Conservation (phyloP, 768 basidiomycete genomes). For the Galerina sulciceps region DNA sequence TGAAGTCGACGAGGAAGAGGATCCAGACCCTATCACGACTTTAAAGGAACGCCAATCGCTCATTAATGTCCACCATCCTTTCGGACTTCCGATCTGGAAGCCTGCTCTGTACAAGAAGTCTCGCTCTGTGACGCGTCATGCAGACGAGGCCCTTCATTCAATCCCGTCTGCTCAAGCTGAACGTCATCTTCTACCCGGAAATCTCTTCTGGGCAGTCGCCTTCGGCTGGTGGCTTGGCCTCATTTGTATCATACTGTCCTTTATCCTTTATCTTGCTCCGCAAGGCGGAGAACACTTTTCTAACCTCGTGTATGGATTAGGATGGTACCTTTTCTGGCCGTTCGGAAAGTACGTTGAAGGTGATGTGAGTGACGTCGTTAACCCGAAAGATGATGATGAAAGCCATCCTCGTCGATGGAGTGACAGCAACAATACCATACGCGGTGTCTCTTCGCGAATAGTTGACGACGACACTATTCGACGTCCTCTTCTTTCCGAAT, state of each 20-base stretch:
- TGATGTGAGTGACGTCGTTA: slow-evolving; percentile 41
- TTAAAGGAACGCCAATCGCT: slow-evolving; percentile 95
- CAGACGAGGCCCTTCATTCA: slow-evolving; percentile 92
- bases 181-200: slow-evolving; percentile 90
- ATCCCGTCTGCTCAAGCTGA: slow-evolving; percentile 93
- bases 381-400: slow-evolving; percentile 41
- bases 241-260: slow-evolving; percentile 68
- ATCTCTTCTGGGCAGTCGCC: slow-evolving; percentile 86
- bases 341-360: slow-evolving; percentile 99
- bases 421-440: slow-evolving; percentile 42
- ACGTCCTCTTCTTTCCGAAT: slow-evolving; percentile 43
- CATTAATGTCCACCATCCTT: slow-evolving; percentile 98
- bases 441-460: slow-evolving; percentile 31
- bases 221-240: slow-evolving; percentile 96
- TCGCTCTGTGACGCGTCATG: slow-evolving; percentile 93
- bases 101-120: slow-evolving; percentile 98
- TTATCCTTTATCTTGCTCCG: slow-evolving; percentile 72
- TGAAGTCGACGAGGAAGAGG: slow-evolving; percentile 39
- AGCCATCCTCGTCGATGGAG: slow-evolving; percentile 33
- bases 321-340: slow-evolving; percentile 97
- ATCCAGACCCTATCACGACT: slow-evolving; percentile 76
- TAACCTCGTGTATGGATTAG: slow-evolving; percentile 86
- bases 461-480: slow-evolving; percentile 24
- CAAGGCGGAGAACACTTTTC: slow-evolving; percentile 85
- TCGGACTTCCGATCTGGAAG: slow-evolving; percentile 99